Conservation (phyloP, 306 rosid species). For the Lablab purpureus region DNA sequence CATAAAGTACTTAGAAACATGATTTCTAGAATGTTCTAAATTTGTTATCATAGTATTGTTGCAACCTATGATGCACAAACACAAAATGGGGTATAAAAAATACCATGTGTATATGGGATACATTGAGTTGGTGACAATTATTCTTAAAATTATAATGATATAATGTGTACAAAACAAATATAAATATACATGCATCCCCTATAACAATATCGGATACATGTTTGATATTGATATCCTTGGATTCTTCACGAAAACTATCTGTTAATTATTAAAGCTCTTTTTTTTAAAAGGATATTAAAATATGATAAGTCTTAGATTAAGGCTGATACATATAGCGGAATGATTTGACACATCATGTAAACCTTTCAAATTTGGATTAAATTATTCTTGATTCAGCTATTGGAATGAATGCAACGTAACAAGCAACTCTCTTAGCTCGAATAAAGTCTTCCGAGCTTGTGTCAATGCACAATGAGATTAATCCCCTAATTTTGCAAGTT, state of each 20-base stretch:
- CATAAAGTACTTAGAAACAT: not conserved
- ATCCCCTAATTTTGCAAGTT: not conserved
- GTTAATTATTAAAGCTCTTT: not conserved
- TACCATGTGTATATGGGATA: not conserved
- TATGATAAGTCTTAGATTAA: not conserved
- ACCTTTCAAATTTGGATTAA: not conserved
- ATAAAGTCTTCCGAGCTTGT: not conserved
- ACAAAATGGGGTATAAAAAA: not conserved
- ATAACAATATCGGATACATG: not conserved
- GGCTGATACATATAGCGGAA: not conserved
- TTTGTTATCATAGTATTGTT: conserved; percentile 23
- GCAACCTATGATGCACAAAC: not conserved
- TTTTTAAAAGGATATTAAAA: not conserved
- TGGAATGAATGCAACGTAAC: not conserved
- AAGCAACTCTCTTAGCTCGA: not conserved
- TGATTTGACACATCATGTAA: not conserved
- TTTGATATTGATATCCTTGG: not conserved
- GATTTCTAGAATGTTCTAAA: conserved; percentile 18
- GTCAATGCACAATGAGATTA: not conserved
- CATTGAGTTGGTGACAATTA: not conserved
- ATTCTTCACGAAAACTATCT: not conserved
- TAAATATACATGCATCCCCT: not conserved
- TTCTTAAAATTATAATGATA: conserved; percentile 2
- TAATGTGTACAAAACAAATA: not conserved
- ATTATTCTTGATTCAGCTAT: not conserved